Conservation (phyloP, 106 monocot genomes). For the Phalaenopsis aphrodite region DNA sequence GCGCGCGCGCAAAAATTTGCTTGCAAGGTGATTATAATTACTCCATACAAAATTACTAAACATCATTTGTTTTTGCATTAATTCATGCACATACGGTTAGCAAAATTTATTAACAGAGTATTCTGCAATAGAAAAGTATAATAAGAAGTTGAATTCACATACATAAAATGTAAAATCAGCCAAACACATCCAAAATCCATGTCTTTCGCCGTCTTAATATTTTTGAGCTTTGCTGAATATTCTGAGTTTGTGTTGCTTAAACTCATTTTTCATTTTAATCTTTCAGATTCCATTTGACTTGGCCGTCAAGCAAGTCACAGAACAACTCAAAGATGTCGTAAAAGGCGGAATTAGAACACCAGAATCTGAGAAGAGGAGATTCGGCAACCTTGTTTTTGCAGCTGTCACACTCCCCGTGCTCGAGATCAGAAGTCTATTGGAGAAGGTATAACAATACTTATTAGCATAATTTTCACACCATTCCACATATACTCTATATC, state of each 20-base stretch:
- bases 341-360: constrained; percentile 66
- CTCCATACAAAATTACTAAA: too few relatives aligned
- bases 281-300: constrained; percentile 81
- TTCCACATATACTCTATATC: neutral
- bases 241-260: neutral
- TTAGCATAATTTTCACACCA: neutral
- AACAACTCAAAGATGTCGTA: constrained; percentile 66
- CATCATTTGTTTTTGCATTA: too few relatives aligned
- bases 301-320: constrained; percentile 62
- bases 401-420: constrained; percentile 68
- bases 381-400: constrained; percentile 87
- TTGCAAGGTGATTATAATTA: too few relatives aligned
- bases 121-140: too few relatives aligned
- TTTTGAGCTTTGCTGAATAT: neutral
- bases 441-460: constrained; percentile 40
- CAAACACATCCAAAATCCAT: too few relatives aligned
- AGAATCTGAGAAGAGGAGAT: constrained; percentile 59
- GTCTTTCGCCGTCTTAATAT: neutral
- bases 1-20: too few relatives aligned
- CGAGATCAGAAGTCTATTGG: constrained; percentile 36
- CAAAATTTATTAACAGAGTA: too few relatives aligned
- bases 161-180: too few relatives aligned
- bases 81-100: too few relatives aligned
- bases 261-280: neutral
- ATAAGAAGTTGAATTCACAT: too few relatives aligned